Evolutionary conservation across 148 eudicot genomes (phyloP).

Genomic region (Oxyria digyna): DNA sequence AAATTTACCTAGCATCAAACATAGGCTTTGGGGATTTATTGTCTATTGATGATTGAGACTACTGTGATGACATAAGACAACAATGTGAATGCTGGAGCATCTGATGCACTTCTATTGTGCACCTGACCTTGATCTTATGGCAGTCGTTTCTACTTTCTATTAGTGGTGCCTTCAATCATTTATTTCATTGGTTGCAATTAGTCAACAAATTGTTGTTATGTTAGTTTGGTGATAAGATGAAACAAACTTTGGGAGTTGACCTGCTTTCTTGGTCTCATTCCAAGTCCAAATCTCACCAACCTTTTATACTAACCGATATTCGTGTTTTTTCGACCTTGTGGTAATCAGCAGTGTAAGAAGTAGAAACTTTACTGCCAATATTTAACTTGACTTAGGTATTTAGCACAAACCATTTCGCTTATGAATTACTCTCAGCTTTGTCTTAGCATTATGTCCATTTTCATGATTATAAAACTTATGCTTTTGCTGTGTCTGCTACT

Average conservation of each 20-base stretch:
- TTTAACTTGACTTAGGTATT: background rate
- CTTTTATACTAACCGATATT: background rate
- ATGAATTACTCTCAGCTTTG: background rate
- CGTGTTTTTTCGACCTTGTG: too few species aligned
- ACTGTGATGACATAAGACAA: too few species aligned
- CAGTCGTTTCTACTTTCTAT: background rate
- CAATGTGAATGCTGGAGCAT: background rate
- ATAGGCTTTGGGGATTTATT: background rate
- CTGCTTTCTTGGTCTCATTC: background rate
- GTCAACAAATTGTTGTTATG: background rate
- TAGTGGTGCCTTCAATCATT: background rate
- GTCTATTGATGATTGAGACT: too few species aligned
- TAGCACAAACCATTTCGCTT: background rate
- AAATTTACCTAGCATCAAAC: background rate
- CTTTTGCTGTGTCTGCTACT: background rate
- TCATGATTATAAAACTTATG: background rate
- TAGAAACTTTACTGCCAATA: background rate
- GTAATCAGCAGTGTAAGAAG: background rate
- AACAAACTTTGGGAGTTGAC: background rate
- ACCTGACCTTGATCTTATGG: background rate
- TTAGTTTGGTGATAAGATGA: background rate
- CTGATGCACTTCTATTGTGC: background rate
- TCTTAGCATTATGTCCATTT: background rate
- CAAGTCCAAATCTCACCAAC: background rate
- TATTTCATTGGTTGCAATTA: background rate